Base-by-base conservation (phyloP, 495 filamentous ascomycete genomes). In the Penicillium soppii region DNA sequence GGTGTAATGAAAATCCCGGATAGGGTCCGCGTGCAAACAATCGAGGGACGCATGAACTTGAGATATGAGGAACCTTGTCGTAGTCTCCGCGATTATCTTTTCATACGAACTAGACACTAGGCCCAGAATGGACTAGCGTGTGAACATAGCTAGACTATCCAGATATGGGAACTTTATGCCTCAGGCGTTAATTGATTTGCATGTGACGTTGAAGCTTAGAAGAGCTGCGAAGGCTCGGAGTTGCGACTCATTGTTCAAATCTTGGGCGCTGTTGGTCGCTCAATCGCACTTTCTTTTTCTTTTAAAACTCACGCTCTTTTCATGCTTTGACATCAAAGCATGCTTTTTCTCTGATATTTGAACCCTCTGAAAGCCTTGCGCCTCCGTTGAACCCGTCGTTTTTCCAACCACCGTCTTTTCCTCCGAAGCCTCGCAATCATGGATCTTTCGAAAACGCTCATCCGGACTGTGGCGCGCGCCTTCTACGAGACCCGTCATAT, bases 401-500 rank as follows among this genome's bases (percentile, higher is more conserved):
- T 15, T 17, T 16, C 46, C 3, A 16, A 22, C 33, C 13, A 32
- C 33, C 38, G 40, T 39, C 16, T 26, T 23, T 30, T 22, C 15
- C 37, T 21, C 30, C 9, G 10, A 16, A 10, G 10, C 47, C 19
- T 50, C 37, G 20, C 33, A 54, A 53, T 22, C 27, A 95, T 95
- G 89, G 89, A 95, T 65, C 80, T 94, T 40, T 90, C 91, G 27
- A 88, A 90, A 65, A 84, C 85, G 12, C 86, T 99, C 54, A 85
- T 97, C 47, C 89, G 91, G 65, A 92, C 82, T 59, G 86, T 92
- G 44, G 86, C 84, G 51, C 92, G 94, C 64, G 86, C 91, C 47
- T 97, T 99, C 80, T 95, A 95, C 74, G 83, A 91, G 44, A 91
- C 87, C 41, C 83, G 91, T 50, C 87, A 96, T 59, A 87, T 95